Base-by-base conservation (phyloP, 768 basidiomycete genomes). In the Rhizopogon rudus region DNA sequence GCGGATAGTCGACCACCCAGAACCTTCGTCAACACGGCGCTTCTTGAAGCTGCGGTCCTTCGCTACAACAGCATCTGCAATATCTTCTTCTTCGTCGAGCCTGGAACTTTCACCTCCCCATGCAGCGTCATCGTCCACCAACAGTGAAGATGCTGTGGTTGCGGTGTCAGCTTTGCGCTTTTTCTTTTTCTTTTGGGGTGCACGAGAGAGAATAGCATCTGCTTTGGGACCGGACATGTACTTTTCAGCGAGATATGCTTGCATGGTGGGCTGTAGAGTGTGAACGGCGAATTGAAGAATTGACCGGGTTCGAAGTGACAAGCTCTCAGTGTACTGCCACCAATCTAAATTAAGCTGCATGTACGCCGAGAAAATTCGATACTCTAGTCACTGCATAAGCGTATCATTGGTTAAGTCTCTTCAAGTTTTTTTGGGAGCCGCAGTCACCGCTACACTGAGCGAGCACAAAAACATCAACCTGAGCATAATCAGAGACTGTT, bases 221-320 rank as follows among this genome's bases (percentile, higher is more conserved):
- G 95, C 93, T 65, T 98, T 98, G 0, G 92, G 84, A 1, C 96
- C 96, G 5, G 93, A 86, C 94, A 98, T 96, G 75, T 98, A 98
- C 59, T 91, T 92, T 60, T 87, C 81, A 0, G 92, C 92, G 16
- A 95, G 80, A 68, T 95, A 95, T 22, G 90, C 77, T 68, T 93
- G 87, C 75, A 95, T 79, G 40, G 60, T 64, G 50, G n/a, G 39
- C 29, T 16, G 25, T 6, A 7, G 9, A 31, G 31, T 42, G 25
- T 20, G 8, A 22, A 9, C 9, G 33, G 31, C 31, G 39, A 22
- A 42, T 35, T 35, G 12, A 13, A 35, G 35, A 5, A 35, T 35
- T 8, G 31, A 31, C 8, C 31, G 31, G 31, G 31, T 33, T 33
- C 31, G 20, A 20, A 9, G 31, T 33, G 8, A 33, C 31, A 31